Conservation (phyloP, 2,329 filamentous ascomycete species). For the Arthrobotrys musiformis region DNA sequence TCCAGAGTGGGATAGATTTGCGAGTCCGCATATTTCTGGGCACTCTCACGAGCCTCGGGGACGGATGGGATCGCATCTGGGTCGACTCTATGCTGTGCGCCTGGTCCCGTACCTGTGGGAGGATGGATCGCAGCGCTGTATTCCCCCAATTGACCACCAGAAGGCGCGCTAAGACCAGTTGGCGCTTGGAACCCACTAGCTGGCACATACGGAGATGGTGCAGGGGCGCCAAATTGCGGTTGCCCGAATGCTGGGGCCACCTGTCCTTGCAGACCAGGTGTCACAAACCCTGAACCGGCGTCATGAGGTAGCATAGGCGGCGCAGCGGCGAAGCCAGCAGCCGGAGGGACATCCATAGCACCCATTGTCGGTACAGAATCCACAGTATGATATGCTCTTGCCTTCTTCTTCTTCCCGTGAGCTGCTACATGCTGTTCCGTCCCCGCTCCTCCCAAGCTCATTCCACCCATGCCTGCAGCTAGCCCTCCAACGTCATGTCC, state of each 20-base stretch:
- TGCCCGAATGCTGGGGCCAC: slow-evolving; percentile 59
- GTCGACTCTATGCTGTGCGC: slow-evolving; percentile 79
- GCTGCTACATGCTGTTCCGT: slow-evolving; percentile 66
- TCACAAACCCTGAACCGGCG: slow-evolving; percentile 39
- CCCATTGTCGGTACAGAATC: slow-evolving; percentile 72
- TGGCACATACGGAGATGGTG: slow-evolving; percentile 63
- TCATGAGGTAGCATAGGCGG: slow-evolving; percentile 47
- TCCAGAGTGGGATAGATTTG: slow-evolving; percentile 97
- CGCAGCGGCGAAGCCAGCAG: slow-evolving; percentile 58
- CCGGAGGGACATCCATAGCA: slow-evolving; percentile 67
- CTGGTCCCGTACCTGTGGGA: slow-evolving; percentile 67
- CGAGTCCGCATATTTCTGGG: slow-evolving; percentile 83
- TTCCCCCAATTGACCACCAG: slow-evolving; percentile 58
- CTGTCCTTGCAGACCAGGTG: slow-evolving; percentile 46
- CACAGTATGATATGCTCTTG: slow-evolving; percentile 88
- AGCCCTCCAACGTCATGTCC: slow-evolving; percentile 57
- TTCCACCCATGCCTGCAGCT: slow-evolving; percentile 64
- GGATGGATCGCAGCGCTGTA: slow-evolving; percentile 60
- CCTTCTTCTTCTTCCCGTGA: slow-evolving; percentile 82
- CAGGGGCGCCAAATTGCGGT: slow-evolving; percentile 66
- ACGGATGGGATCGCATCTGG: slow-evolving; percentile 93
- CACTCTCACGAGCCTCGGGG: slow-evolving; percentile 81
- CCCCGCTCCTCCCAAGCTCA: slow-evolving; percentile 70
- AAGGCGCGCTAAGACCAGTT: slow-evolving; percentile 63
- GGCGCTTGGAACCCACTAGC: slow-evolving; percentile 53